A percentile compares a stretch with the other conserved stretches of the same genome.
Evolutionary conservation across 306 rosid genomes (phyloP).

Genomic region (Cucurbita moschata): DNA sequence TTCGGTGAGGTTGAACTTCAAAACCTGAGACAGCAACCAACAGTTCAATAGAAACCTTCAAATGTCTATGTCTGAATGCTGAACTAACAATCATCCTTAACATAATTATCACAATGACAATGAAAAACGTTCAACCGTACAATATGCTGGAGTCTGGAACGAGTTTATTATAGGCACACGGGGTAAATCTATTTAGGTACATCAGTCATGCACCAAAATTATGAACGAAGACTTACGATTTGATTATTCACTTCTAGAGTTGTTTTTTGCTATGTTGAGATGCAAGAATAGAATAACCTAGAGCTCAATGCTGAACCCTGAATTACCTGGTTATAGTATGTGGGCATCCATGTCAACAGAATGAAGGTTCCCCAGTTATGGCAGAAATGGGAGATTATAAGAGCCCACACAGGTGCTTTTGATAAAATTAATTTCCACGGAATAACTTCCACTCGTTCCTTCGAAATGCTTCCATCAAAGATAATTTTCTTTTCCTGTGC

Average conservation of each 20-base stretch:
- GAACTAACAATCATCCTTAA: background rate
- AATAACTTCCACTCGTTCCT: constrained; percentile 68
- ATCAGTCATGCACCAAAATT: background rate
- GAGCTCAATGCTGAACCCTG: background rate
- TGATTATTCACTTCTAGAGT: background rate
- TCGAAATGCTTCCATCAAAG: constrained; percentile 49
- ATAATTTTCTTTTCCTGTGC: constrained; percentile 50
- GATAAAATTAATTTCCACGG: constrained; percentile 92
- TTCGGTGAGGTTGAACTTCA: constrained; percentile 94
- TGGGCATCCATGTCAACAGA: constrained; percentile 96
- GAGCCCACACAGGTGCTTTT: constrained; percentile 96
- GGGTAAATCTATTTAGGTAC: background rate
- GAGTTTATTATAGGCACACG: background rate
- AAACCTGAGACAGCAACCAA: constrained; percentile 42
- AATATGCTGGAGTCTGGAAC: background rate
- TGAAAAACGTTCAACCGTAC: background rate
- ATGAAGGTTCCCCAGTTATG: constrained; percentile 98
- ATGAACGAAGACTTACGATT: background rate
- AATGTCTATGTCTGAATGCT: background rate
- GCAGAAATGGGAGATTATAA: constrained; percentile 80
- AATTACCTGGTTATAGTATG: constrained; percentile 90
- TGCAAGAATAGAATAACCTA: background rate
- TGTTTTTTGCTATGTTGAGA: background rate
- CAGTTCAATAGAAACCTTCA: background rate
- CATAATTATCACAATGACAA: background rate